Base-by-base conservation (phyloP, 192 early-diverging fungal genomes). In the Backusella mclennaniae region DNA sequence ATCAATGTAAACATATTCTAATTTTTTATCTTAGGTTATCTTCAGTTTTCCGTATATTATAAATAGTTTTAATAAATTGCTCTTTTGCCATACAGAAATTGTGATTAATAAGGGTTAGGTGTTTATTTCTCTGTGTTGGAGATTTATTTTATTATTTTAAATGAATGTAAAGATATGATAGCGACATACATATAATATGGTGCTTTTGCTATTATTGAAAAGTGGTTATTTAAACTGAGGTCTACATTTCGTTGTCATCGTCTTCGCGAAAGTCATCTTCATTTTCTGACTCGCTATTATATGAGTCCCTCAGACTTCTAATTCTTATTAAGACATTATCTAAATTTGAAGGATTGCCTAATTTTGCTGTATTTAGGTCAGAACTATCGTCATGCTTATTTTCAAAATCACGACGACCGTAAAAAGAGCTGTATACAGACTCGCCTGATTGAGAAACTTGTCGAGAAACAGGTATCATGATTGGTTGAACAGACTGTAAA, bases 401-500 rank as follows among this genome's bases (percentile, higher is more conserved):
- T 46, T 84, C 82, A 38, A 84, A 84, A 66, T 84, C 82, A 39
- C 82, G 79, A 36, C 79, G 21, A 14, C 82, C 82, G 59, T 80
- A 84, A 44, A 80, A 84, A 6, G 79, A 72, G 23, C 49, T 44
- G 8, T 71, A 56, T 0, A 67, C 42, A 19, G 79, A 77, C 7
- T 38, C 49, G 67, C 56, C 56, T 23, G 56, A 63, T 14, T 29
- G 69, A 63, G 39, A 36, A 21, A 42, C 23, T 71, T 44, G 70
- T 21, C 21, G 23, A 23, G n/a, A 70, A 39, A 36, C 17, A n/a
- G 74, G 35, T 68, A 67, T 49, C 74, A 75, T 74, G 26, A 75
- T 67, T 3, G 56, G 56, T 29, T 63, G 56, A 29, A 29, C 23
- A 63, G 56, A 29, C 2, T 26, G 56, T 63, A 49, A n/a, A 39